Conservation (phyloP, 371 early-diverging fungal genomes). For the Syncephalastrum sp. region DNA sequence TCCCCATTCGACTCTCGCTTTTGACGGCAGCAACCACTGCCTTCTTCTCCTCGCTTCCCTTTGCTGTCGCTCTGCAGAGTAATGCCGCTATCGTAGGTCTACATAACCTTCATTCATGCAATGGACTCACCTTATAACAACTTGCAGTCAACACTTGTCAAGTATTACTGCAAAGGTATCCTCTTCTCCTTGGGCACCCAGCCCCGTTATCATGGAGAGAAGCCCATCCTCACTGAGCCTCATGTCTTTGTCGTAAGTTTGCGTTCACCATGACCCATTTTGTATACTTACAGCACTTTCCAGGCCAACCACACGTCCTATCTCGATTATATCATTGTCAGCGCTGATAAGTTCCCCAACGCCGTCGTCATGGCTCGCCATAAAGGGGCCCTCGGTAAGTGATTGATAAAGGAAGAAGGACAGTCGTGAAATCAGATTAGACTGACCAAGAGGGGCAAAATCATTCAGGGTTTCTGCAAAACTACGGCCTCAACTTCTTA, state of each 20-base stretch:
- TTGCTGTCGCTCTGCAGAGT: constrained; percentile 32
- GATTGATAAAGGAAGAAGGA: constrained; percentile 12
- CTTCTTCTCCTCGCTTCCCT: constrained; percentile 35
- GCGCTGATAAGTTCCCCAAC: constrained; percentile 73
- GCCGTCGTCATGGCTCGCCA: constrained; percentile 78
- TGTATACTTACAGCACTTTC: neutral
- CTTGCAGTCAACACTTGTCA: constrained; percentile 51
- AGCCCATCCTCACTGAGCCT: constrained; percentile 55
- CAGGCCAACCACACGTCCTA: constrained; percentile 80
- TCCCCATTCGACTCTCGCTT: constrained; percentile 28
- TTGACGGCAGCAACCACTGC: constrained; percentile 30
- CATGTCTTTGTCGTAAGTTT: constrained; percentile 65
- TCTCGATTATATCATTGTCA: constrained; percentile 77
- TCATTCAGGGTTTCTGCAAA: constrained; percentile 69
- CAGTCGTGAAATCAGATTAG: no score
- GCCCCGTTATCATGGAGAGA: constrained; percentile 64
- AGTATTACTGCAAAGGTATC: constrained; percentile 63
- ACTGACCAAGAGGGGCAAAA: neutral
- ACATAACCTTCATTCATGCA: neutral
- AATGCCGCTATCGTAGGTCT: constrained; percentile 32
- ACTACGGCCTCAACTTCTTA: constrained; percentile 62
- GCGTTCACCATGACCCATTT: neutral
- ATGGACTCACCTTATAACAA: neutral
- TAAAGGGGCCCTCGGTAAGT: constrained; percentile 33
- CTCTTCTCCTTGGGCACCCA: constrained; percentile 57